These are phyloP conservation scores for Davidsoniella virescens DNA, from an alignment of 2,329 filamentous ascomycete species.

Conservation along the genomic window DNA sequence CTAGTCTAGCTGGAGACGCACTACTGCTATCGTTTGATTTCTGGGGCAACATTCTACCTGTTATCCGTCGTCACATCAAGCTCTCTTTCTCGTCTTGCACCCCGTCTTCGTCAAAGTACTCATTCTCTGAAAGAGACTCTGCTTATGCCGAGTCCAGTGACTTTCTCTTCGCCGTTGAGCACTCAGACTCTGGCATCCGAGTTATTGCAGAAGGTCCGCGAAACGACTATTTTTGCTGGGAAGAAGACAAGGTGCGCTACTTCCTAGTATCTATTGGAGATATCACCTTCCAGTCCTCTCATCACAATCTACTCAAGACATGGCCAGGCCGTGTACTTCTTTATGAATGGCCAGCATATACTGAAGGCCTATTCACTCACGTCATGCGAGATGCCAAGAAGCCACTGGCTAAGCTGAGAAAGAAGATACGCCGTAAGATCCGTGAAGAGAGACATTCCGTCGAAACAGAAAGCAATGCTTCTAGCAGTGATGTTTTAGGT, in stretches of 20 bases:
- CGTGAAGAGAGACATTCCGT: background rate
- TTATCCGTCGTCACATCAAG: background rate
- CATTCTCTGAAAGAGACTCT: background rate
- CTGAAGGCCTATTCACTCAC: slow-evolving; percentile 1
- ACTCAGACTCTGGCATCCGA: background rate
- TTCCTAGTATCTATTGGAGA: slow-evolving; percentile 10
- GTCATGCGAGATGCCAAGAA: slow-evolving; percentile 6
- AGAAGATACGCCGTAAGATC: slow-evolving; percentile 2
- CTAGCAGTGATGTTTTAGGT: background rate
- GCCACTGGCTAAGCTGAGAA: background rate
- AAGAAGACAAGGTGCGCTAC: slow-evolving; percentile 12
- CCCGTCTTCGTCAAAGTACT: background rate
- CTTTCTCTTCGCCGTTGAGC: background rate
- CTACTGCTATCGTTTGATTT: slow-evolving; percentile 10
- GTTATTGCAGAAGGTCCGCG: slow-evolving; percentile 9
- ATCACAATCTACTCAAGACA: slow-evolving; percentile 6
- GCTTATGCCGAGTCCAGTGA: no score
- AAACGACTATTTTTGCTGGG: slow-evolving; percentile 11
- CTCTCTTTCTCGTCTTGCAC: background rate
- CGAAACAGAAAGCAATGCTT: background rate
- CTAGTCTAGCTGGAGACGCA: slow-evolving; percentile 2
- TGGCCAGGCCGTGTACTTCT: slow-evolving; percentile 9
- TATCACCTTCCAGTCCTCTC: slow-evolving; percentile 10
- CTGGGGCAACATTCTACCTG: slow-evolving; percentile 1
- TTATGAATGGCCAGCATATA: slow-evolving; percentile 10